Evolutionary conservation across 371 early-diverging fungal species (phyloP).

Genomic region (Catenaria anguillulae): DNA sequence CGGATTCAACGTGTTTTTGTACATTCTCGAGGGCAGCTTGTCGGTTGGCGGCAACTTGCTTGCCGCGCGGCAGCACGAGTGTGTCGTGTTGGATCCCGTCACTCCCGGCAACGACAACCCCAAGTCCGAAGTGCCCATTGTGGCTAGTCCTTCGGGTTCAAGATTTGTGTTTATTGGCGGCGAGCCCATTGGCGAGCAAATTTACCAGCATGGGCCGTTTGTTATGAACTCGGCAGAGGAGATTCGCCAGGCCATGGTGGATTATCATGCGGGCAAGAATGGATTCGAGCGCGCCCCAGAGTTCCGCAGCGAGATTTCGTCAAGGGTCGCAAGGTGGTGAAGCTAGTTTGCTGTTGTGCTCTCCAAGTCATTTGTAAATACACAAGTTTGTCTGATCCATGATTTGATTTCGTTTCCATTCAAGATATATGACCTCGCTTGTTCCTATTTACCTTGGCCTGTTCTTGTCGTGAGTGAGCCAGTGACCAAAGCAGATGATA

Average conservation of each 20-base stretch:
- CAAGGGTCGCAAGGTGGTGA: background rate
- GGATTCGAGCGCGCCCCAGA: background rate
- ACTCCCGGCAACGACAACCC: background rate
- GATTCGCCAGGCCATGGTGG: background rate
- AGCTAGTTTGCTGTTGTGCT: background rate
- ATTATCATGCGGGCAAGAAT: background rate
- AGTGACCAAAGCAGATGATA: too few relatives aligned
- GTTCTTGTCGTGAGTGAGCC: too few relatives aligned
- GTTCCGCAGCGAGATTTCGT: background rate
- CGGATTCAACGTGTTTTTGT: background rate
- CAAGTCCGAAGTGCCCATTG: too few relatives aligned
- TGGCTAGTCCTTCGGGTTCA: background rate
- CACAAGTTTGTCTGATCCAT: too few relatives aligned
- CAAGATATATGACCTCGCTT: too few relatives aligned
- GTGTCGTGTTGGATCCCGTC: background rate
- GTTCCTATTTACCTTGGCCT: too few relatives aligned
- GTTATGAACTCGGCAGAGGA: conserved; percentile 28
- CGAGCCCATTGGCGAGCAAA: conserved; percentile 21
- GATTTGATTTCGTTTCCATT: too few relatives aligned
- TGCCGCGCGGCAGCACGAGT: background rate
- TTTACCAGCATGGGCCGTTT: conserved; percentile 37
- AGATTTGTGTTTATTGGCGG: conserved; percentile 47
- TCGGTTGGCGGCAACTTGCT: background rate
- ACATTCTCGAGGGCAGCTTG: background rate
- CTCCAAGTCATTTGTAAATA: too few relatives aligned